phyloP scores from a whole-genome alignment of 805 yeast genomes.

The Yarrowia osloensis region DNA sequence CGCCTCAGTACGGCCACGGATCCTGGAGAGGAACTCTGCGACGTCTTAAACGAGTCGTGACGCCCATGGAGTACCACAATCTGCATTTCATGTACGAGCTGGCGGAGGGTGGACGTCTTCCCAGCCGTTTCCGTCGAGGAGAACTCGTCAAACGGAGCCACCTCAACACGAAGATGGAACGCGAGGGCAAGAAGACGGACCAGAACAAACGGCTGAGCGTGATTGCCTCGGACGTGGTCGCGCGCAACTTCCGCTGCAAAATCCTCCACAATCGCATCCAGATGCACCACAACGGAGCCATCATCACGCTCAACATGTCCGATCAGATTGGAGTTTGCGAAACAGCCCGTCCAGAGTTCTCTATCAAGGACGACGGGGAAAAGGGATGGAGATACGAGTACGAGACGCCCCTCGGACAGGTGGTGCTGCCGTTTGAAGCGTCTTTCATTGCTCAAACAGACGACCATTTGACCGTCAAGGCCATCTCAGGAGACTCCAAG shows the following conservation, averaged over 20 bases:
- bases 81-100: constrained; percentile 25
- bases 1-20: constrained; percentile 23
- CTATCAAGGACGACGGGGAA: neutral
- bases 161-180: constrained; percentile 21
- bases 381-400: constrained; percentile 9
- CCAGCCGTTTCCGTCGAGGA: constrained; percentile 12
- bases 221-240: constrained; percentile 18
- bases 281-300: constrained; percentile 4
- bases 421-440: constrained; percentile 5
- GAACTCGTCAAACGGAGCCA: constrained; percentile 21
- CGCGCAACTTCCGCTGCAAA: constrained; percentile 25
- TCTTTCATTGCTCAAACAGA: constrained; percentile 20
- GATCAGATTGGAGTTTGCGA: constrained; percentile 26
- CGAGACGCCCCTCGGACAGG: constrained; percentile 1
- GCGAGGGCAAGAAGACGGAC: constrained; percentile 1
- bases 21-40: constrained; percentile 8
- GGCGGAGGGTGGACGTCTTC: constrained; percentile 14
- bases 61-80: constrained; percentile 18
- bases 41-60: constrained; percentile 12
- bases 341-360: neutral
- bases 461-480: neutral
- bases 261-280: constrained; percentile 20
- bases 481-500: neutral
- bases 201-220: constrained; percentile 12
- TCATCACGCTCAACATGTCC: constrained; percentile 25